Percentiles rank a stretch among this genome's conserved stretches.
These are phyloP conservation scores for Mycena vulgaris DNA, from an alignment of 768 basidiomycete species.

Conservation along the genomic window DNA sequence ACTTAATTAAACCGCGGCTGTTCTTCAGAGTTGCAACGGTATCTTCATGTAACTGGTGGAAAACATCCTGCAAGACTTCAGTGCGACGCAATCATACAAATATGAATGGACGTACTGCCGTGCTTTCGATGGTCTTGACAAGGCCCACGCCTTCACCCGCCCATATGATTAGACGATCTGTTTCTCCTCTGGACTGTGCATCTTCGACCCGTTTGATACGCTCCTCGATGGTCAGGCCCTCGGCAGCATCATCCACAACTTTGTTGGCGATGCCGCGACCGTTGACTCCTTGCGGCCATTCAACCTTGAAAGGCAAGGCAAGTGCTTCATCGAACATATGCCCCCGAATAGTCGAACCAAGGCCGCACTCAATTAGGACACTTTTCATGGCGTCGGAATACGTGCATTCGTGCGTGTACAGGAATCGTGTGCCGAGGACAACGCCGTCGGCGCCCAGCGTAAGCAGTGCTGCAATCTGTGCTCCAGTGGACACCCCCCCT, in stretches of 20 bases:
- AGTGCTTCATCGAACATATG: not conserved
- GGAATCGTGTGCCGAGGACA: constrained; percentile 72
- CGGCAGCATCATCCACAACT: not conserved
- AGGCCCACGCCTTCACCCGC: not conserved
- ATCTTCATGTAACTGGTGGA: no score
- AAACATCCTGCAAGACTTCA: no score
- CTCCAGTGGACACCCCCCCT: constrained; percentile 70
- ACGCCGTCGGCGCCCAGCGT: constrained; percentile 68
- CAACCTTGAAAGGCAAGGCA: not conserved
- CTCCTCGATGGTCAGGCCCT: not conserved
- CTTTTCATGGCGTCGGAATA: not conserved
- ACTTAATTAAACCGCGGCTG: no score
- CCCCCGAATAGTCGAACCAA: not conserved
- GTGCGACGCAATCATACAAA: no score
- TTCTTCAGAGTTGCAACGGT: no score
- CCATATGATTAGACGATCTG: not conserved
- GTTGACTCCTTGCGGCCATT: not conserved
- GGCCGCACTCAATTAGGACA: not conserved
- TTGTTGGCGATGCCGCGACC: not conserved
- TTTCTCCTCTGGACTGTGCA: not conserved
- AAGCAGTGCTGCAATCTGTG: constrained; percentile 66
- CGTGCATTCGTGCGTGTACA: constrained; percentile 61
- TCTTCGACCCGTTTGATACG: not conserved
- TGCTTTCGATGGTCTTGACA: not conserved
- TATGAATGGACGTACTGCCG: no score